Conservation (phyloP, 2,329 filamentous ascomycete genomes). For the Cercospora nicotianae region DNA sequence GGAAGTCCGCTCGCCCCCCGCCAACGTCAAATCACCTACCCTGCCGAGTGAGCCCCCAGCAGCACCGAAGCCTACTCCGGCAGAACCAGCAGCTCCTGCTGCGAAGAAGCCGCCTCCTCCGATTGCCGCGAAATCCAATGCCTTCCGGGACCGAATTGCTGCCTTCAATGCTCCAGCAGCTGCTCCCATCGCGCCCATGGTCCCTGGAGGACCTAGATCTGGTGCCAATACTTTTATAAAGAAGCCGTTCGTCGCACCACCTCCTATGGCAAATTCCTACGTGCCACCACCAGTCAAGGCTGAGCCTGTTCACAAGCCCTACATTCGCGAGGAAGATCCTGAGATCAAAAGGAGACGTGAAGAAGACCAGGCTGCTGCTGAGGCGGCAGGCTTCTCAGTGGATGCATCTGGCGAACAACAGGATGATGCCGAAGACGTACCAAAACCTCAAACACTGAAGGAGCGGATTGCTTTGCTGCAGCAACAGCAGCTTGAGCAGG, state of each 20-base stretch:
- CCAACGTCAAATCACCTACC: slow-evolving; percentile 24
- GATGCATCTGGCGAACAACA: slow-evolving; percentile 46
- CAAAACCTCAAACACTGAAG: slow-evolving; percentile 90
- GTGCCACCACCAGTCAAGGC: slow-evolving; percentile 71
- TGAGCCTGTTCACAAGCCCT: slow-evolving; percentile 67
- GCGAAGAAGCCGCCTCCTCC: slow-evolving; percentile 64
- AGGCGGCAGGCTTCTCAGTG: slow-evolving; percentile 61
- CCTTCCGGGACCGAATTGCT: slow-evolving; percentile 93
- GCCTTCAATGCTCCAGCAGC: slow-evolving; percentile 92
- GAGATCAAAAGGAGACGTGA: slow-evolving; percentile 61
- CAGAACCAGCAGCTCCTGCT: slow-evolving; percentile 43
- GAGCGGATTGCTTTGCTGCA: slow-evolving; percentile 93
- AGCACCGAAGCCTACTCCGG: slow-evolving; percentile 38
- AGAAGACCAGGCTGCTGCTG: slow-evolving; percentile 66
- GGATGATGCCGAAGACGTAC: slow-evolving; percentile 69
- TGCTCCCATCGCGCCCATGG: slow-evolving; percentile 85
- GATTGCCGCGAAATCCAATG: slow-evolving; percentile 67
- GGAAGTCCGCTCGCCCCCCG: slow-evolving; percentile 32
- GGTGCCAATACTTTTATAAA: slow-evolving; percentile 73
- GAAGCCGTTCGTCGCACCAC: slow-evolving; percentile 94
- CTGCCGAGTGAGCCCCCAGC: slow-evolving; percentile 30
- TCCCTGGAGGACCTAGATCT: slow-evolving; percentile 64
- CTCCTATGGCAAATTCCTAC: slow-evolving; percentile 88
- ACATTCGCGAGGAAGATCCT: slow-evolving; percentile 85
- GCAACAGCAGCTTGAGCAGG: slow-evolving; percentile 89